These are phyloP conservation scores for Yamadazyma kitorensis DNA, from an alignment of 805 yeast species.

Conservation along the genomic window DNA sequence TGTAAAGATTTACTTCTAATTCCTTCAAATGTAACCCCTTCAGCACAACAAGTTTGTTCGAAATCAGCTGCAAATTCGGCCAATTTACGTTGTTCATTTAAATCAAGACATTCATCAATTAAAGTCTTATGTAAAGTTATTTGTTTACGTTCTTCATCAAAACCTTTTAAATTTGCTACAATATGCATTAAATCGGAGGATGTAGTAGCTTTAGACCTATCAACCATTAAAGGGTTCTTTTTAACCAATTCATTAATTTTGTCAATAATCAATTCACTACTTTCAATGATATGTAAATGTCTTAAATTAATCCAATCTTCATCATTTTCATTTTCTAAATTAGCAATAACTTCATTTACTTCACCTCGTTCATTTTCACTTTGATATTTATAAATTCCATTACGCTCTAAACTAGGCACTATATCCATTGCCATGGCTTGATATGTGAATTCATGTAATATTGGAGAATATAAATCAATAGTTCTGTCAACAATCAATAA, in stretches of 20 bases:
- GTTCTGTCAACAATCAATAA: constrained; percentile 81
- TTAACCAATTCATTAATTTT: constrained; percentile 63
- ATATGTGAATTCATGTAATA: constrained; percentile 85
- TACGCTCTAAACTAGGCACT: constrained; percentile 41
- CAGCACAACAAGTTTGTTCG: constrained; percentile 79
- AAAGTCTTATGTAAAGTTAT: constrained; percentile 58
- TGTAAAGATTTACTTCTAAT: constrained; percentile 57
- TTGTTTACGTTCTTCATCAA: constrained; percentile 63
- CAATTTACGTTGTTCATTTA: constrained; percentile 55
- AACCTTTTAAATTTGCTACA: constrained; percentile 66
- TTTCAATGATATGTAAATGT: constrained; percentile 73
- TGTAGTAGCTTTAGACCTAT: constrained; percentile 58
- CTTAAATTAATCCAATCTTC: constrained; percentile 69
- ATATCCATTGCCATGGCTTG: constrained; percentile 90
- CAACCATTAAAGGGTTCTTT: constrained; percentile 74
- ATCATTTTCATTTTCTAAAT: constrained; percentile 60
- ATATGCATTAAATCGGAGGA: constrained; percentile 73
- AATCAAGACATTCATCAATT: constrained; percentile 61
- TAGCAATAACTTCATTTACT: constrained; percentile 26
- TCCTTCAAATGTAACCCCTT: constrained; percentile 69
- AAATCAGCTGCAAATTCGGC: constrained; percentile 72
- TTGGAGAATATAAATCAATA: constrained; percentile 76
- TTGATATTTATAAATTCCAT: constrained; percentile 47
- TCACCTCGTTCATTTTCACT: constrained; percentile 54
- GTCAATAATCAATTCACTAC: constrained; percentile 57